A percentile compares a stretch with the other conserved stretches of the same genome.
These are phyloP conservation scores for Royoungia palumana DNA, from an alignment of 768 basidiomycete genomes.

Conservation along the genomic window DNA sequence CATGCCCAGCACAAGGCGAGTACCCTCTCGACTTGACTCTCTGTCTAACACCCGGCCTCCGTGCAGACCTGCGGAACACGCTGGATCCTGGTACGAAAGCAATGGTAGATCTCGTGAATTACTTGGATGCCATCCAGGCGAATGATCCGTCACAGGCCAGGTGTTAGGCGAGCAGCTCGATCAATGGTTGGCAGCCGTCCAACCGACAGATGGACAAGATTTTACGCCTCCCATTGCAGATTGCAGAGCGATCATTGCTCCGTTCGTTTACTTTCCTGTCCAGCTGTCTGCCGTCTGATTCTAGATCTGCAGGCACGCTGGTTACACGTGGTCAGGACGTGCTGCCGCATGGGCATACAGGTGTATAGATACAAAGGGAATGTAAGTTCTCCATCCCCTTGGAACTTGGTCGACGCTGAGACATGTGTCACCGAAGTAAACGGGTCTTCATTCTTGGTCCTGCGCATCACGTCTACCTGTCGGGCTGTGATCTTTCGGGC, in stretches of 20 bases:
- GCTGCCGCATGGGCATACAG: slow-evolving; percentile 97
- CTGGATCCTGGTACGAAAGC: slow-evolving; percentile 84
- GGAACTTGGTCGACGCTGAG: background rate
- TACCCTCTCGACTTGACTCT: background rate
- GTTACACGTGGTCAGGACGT: slow-evolving; percentile 91
- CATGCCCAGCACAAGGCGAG: slow-evolving; percentile 31
- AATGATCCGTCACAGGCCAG: slow-evolving; percentile 39
- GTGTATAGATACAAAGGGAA: slow-evolving; percentile 72
- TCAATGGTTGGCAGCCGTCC: slow-evolving; percentile 60
- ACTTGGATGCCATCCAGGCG: slow-evolving; percentile 13
- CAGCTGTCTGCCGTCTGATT: slow-evolving; percentile 6
- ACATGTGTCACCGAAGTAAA: too few relatives aligned
- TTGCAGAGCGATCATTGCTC: slow-evolving; percentile 89
- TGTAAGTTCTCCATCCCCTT: slow-evolving; percentile 49
- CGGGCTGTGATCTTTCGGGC: slow-evolving; percentile 82
- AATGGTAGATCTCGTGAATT: slow-evolving; percentile 45
- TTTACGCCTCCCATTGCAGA: slow-evolving; percentile 66
- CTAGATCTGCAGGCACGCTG: slow-evolving; percentile 71
- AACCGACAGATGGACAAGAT: slow-evolving; percentile 40
- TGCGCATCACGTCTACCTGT: slow-evolving; percentile 87
- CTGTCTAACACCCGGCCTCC: background rate
- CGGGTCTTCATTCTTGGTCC: slow-evolving; percentile 94
- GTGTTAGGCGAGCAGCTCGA: slow-evolving; percentile 61
- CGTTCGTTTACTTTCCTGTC: slow-evolving; percentile 51
- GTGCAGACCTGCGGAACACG: slow-evolving; percentile 70